Conservation (phyloP, 2,329 filamentous ascomycete species). For the Monilinia polystroma region DNA sequence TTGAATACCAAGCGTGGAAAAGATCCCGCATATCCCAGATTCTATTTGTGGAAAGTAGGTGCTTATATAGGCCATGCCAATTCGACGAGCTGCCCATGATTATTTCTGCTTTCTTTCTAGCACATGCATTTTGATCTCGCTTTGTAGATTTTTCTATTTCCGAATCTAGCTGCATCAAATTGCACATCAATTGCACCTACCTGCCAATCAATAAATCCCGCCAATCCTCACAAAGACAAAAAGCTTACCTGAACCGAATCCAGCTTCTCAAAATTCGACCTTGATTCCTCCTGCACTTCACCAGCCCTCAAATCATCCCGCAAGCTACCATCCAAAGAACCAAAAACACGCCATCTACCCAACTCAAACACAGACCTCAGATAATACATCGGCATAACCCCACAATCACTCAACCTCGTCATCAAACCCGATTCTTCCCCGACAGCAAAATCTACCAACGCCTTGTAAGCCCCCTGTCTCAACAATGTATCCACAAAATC, state of each 20-base stretch:
- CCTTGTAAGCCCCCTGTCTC: not conserved
- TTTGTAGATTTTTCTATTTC: not conserved
- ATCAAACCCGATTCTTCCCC: not conserved
- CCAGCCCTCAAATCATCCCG: not conserved
- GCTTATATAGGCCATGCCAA: not conserved
- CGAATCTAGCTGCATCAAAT: not conserved
- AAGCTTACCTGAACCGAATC: not conserved
- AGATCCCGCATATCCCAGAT: conserved; percentile 2
- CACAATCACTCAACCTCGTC: not conserved
- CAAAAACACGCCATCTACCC: not conserved
- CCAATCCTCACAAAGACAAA: rapidly evolving
- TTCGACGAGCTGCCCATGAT: not conserved
- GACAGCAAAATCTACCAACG: not conserved
- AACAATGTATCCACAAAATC: not conserved
- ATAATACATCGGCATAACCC: not conserved
- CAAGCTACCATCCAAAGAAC: not conserved
- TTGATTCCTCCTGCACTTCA: not conserved
- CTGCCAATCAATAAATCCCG: not conserved
- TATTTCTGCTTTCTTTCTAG: rapidly evolving
- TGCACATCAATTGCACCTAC: not conserved
- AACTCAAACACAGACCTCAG: not conserved
- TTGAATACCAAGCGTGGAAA: not conserved
- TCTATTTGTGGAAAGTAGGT: not conserved
- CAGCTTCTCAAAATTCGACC: not conserved
- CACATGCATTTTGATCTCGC: no score